Conservation (phyloP, 371 early-diverging fungal genomes). For the Choanephora cucurbitarum region DNA sequence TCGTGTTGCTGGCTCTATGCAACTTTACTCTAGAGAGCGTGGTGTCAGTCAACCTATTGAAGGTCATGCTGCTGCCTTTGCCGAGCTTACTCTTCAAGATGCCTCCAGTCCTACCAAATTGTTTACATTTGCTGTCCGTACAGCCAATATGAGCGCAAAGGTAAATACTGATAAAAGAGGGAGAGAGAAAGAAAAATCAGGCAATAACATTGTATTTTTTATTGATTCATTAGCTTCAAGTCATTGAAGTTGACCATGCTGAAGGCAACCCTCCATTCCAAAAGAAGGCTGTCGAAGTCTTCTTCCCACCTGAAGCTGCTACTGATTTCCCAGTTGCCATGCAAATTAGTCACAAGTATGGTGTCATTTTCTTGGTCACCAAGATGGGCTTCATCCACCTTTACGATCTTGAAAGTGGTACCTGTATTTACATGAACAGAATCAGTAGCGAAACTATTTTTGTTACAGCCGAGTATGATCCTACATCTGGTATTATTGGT, state of each 20-base stretch:
- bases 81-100: slow-evolving; percentile 83
- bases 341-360: slow-evolving; percentile 92
- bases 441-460: slow-evolving; percentile 97
- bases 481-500: slow-evolving; percentile 87
- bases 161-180: slow-evolving; percentile 38
- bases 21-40: slow-evolving; percentile 91
- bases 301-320: slow-evolving; percentile 93
- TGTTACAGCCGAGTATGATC: slow-evolving; percentile 91
- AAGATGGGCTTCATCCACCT: slow-evolving; percentile 98
- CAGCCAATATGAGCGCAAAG: slow-evolving; percentile 76
- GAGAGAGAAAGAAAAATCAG: neutral
- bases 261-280: slow-evolving; percentile 89
- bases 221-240: slow-evolving; percentile 70
- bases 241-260: slow-evolving; percentile 95
- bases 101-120: slow-evolving; percentile 79
- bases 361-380: slow-evolving; percentile 92
- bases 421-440: slow-evolving; percentile 94
- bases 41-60: slow-evolving; percentile 94
- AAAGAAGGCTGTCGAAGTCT: slow-evolving; percentile 92
- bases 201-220: too few species aligned
- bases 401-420: slow-evolving; percentile 92
- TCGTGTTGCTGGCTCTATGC: slow-evolving; percentile 95
- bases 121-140: slow-evolving; percentile 92
- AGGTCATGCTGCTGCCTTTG: slow-evolving; percentile 97
- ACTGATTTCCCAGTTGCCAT: slow-evolving; percentile 96